A percentile compares a stretch with the other conserved stretches of the same genome.
Evolutionary conservation across 495 filamentous ascomycete species (phyloP).

Genomic region (Tuber magnatum): DNA sequence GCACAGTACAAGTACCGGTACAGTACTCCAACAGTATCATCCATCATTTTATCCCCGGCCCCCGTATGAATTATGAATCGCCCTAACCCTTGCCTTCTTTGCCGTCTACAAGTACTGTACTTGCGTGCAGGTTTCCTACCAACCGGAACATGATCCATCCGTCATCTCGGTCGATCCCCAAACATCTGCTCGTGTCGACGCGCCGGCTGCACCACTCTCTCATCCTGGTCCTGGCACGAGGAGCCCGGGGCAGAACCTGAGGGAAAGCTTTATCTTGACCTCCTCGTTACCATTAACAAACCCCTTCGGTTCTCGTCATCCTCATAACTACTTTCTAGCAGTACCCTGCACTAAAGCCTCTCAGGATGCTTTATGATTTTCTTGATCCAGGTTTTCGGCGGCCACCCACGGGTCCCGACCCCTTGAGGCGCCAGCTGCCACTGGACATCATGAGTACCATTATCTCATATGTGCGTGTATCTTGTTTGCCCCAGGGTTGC

Average conservation of each 20-base stretch:
- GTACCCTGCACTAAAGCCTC: background rate
- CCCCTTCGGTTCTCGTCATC: background rate
- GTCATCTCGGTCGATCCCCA: background rate
- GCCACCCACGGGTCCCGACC: conserved; percentile 18
- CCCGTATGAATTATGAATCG: background rate
- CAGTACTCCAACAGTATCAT: no score
- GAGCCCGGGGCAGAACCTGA: background rate
- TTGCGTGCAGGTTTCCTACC: background rate
- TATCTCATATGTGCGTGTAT: conserved; percentile 17
- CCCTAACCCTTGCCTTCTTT: background rate
- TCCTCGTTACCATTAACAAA: background rate
- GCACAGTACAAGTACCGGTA: no score
- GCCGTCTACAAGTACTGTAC: no score
- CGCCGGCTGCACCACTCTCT: background rate
- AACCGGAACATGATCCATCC: background rate
- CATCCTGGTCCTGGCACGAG: background rate
- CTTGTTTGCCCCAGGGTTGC: background rate
- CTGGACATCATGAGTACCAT: conserved; percentile 32
- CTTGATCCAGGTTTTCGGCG: background rate
- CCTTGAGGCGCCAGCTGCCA: conserved; percentile 23
- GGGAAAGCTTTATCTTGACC: background rate
- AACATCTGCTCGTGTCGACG: no score
- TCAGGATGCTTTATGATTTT: background rate
- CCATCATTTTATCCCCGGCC: background rate
- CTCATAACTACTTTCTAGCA: background rate